phyloP scores from a whole-genome alignment of 2,329 filamentous ascomycete genomes.

The Curvularia eragrostidis region DNA sequence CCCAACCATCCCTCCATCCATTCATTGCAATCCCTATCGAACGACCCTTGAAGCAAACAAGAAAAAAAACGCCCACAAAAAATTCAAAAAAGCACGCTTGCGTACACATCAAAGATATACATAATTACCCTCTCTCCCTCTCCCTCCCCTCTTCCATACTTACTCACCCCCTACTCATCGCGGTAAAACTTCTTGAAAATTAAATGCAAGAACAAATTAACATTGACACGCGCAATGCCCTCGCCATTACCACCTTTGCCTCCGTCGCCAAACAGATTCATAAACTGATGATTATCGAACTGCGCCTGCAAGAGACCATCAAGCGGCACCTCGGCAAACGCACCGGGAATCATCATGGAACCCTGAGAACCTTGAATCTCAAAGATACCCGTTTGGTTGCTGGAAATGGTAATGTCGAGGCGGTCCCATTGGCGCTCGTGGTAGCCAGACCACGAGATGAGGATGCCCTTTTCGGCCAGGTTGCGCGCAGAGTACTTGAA shows the following conservation, averaged over 20 bases:
- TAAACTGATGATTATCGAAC: constrained; percentile 95
- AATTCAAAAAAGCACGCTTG: neutral
- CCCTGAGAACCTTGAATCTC: constrained; percentile 88
- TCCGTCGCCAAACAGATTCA: constrained; percentile 75
- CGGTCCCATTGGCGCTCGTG: constrained; percentile 84
- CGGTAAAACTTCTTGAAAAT: constrained; percentile 98
- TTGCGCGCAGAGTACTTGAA: constrained; percentile 95
- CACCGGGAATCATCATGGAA: constrained; percentile 94
- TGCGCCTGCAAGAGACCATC: constrained; percentile 95
- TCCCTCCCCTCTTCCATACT: too few relatives aligned
- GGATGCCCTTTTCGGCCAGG: constrained; percentile 89
- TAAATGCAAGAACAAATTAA: constrained; percentile 94
- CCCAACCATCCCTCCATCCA: neutral
- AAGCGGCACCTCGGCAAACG: constrained; percentile 84
- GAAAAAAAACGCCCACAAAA: neutral
- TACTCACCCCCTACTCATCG: constrained; percentile 39
- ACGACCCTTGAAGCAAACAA: neutral
- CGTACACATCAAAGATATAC: neutral
- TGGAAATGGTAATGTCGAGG: constrained; percentile 91
- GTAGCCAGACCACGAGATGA: constrained; percentile 90
- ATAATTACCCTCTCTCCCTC: neutral
- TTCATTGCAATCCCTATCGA: neutral
- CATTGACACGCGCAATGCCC: constrained; percentile 77
- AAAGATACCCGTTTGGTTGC: constrained; percentile 93
- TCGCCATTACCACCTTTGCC: constrained; percentile 1